A percentile compares a stretch with the other conserved stretches of the same genome.
These are phyloP conservation scores for Colletotrichum magnum DNA, from an alignment of 2,329 filamentous ascomycete genomes.

Conservation along the genomic window DNA sequence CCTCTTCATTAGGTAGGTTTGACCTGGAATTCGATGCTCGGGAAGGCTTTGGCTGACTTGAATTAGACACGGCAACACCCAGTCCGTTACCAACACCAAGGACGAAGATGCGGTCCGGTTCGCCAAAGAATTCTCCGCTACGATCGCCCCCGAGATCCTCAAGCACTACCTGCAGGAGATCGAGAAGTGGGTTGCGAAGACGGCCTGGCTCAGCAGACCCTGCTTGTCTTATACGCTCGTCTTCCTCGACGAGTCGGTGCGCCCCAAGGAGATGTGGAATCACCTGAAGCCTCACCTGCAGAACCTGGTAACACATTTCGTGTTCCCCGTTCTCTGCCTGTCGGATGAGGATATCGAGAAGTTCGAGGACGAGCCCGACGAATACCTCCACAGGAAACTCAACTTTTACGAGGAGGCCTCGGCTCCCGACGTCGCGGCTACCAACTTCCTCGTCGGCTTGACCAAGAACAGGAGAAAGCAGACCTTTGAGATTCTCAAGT, in stretches of 20 bases:
- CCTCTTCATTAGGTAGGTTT: slow-evolving; percentile 85
- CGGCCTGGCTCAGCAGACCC: slow-evolving; percentile 93
- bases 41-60: slow-evolving; percentile 45
- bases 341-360: slow-evolving; percentile 93
- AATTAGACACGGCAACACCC: slow-evolving; percentile 83
- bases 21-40: too few relatives aligned
- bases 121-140: slow-evolving; percentile 90
- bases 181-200: slow-evolving; percentile 97
- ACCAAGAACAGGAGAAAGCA: slow-evolving; percentile 96
- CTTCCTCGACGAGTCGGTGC: slow-evolving; percentile 97
- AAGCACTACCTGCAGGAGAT: slow-evolving; percentile 95
- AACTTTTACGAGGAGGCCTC: slow-evolving; percentile 99
- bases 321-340: slow-evolving; percentile 96
- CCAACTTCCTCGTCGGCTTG: slow-evolving; percentile 94
- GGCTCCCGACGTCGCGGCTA: slow-evolving; percentile 93
- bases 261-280: slow-evolving; percentile 97
- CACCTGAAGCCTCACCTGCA: slow-evolving; percentile 94
- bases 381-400: slow-evolving; percentile 96
- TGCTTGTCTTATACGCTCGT: slow-evolving; percentile 94
- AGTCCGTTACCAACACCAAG: slow-evolving; percentile 78
- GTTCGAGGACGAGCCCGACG: slow-evolving; percentile 93
- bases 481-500: slow-evolving; percentile 93
- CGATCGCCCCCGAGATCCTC: slow-evolving; percentile 95
- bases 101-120: slow-evolving; percentile 83
- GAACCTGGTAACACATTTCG: slow-evolving; percentile 91